A percentile compares a stretch with the other conserved stretches of the same genome.
phyloP scores from a whole-genome alignment of 805 yeast genomes.

The Kodamaea sagamina region DNA sequence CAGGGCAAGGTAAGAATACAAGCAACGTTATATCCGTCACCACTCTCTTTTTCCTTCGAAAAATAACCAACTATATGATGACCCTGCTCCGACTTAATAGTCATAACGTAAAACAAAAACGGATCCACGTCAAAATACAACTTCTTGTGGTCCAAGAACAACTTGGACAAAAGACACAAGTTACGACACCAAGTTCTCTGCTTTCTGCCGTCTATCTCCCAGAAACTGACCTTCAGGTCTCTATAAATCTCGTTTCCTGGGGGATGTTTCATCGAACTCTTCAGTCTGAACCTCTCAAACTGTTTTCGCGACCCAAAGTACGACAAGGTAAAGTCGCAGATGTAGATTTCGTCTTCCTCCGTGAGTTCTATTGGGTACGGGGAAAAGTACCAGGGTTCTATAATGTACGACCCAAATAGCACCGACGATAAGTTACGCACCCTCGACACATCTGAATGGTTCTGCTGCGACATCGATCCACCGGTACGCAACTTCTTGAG shows the following conservation, averaged over 20 bases:
- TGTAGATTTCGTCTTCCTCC: constrained; percentile 85
- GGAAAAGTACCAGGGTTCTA: constrained; percentile 98
- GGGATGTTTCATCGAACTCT: constrained; percentile 90
- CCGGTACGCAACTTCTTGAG: constrained; percentile 86
- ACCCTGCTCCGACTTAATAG: constrained; percentile 82
- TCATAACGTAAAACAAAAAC: constrained; percentile 93
- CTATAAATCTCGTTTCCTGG: constrained; percentile 98
- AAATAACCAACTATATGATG: constrained; percentile 96
- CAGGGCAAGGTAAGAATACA: constrained; percentile 96
- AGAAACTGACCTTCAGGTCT: constrained; percentile 88
- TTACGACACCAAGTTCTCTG: constrained; percentile 98
- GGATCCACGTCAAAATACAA: constrained; percentile 98
- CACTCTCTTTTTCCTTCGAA: constrained; percentile 95
- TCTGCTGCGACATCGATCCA: constrained; percentile 98
- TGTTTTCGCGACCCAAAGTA: constrained; percentile 89
- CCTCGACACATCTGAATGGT: constrained; percentile 79
- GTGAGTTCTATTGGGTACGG: constrained; percentile 96
- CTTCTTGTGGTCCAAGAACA: constrained; percentile 94
- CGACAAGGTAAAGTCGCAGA: constrained; percentile 87
- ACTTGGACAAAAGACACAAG: constrained; percentile 82
- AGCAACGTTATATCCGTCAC: constrained; percentile 93
- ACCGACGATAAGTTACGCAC: constrained; percentile 81
- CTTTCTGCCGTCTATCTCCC: constrained; percentile 95
- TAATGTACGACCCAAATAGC: constrained; percentile 84
- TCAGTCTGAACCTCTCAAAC: constrained; percentile 86